These are phyloP conservation scores for Gelatoporia subvermispora DNA, from an alignment of 768 basidiomycete species.

Conservation along the genomic window DNA sequence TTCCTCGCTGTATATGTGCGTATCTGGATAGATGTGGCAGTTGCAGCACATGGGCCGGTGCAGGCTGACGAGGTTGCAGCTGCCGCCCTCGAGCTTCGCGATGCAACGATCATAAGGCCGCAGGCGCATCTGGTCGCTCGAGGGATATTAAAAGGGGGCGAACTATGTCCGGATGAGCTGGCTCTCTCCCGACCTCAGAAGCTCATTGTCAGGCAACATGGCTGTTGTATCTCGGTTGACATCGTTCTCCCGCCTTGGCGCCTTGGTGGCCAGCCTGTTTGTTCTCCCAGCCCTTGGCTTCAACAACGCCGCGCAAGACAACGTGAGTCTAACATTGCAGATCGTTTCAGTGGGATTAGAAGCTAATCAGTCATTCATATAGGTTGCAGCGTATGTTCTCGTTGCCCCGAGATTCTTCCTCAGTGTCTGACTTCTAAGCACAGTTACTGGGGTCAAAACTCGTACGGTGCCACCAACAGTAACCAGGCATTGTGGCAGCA, in stretches of 20 bases:
- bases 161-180: too few relatives aligned
- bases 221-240: not conserved
- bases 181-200: too few relatives aligned
- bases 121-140: too few relatives aligned
- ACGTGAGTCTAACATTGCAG: slow-evolving; percentile 6
- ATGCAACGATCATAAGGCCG: too few relatives aligned
- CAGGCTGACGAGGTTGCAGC: too few relatives aligned
- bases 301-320: slow-evolving; percentile 14
- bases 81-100: too few relatives aligned
- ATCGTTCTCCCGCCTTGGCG: slow-evolving; percentile 9
- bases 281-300: slow-evolving; percentile 9
- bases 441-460: slow-evolving; percentile 57
- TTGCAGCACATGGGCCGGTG: too few relatives aligned
- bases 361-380: not conserved
- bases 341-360: too few relatives aligned
- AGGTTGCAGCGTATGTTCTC: slow-evolving; percentile 25
- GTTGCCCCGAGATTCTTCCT: not conserved
- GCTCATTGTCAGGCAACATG: too few relatives aligned
- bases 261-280: slow-evolving; percentile 6
- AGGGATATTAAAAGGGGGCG: too few relatives aligned
- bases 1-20: too few relatives aligned
- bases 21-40: too few relatives aligned
- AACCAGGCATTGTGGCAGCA: slow-evolving; percentile 45
- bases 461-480: slow-evolving; percentile 47
- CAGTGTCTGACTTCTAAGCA: not conserved